These are phyloP conservation scores for Taphrina deformans DNA, from an alignment of 1,139 yeast species.

Conservation along the genomic window DNA sequence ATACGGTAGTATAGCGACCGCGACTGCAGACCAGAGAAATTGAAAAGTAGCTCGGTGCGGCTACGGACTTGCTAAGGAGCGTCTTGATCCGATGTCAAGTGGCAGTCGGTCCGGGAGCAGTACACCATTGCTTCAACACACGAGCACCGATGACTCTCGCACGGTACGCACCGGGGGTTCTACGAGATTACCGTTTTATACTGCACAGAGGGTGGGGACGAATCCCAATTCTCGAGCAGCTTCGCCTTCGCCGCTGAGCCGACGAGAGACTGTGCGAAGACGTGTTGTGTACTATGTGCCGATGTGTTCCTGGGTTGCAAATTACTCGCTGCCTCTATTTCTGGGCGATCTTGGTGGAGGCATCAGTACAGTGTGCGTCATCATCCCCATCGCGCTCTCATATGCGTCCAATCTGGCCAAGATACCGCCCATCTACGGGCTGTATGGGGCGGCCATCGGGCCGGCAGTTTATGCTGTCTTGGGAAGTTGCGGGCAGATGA, in stretches of 20 bases:
- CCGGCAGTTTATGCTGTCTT: conserved; percentile 78
- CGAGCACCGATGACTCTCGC: conserved; percentile 2
- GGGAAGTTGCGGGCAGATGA: conserved; percentile 95
- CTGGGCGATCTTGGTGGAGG: conserved; percentile 81
- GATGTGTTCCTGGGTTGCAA: conserved; percentile 13
- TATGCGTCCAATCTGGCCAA: conserved; percentile 89
- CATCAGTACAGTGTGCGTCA: conserved; percentile 82
- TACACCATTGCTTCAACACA: conserved; percentile 5
- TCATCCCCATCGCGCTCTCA: conserved; percentile 83
- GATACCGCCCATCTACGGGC: conserved; percentile 84
- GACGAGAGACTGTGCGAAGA: conserved; percentile 2
- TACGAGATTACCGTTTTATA: conserved; percentile 26
- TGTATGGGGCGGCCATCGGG: conserved; percentile 76
- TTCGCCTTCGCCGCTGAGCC: conserved; percentile 8
- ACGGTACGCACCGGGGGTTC: not conserved
- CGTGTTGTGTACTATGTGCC: conserved; percentile 28
- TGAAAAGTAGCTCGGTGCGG: no score
- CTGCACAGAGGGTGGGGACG: conserved; percentile 28
- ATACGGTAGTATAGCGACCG: no score
- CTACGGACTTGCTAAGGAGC: no score
- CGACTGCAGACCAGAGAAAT: no score
- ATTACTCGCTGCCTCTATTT: conserved; percentile 23
- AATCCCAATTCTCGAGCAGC: conserved; percentile 18
- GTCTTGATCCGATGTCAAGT: not conserved
- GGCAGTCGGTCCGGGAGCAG: not conserved